Percentiles rank a stretch among this genome's conserved stretches.
Conservation (phyloP, 176 grass and related monocot species). For the Oryza glaberrima region DNA sequence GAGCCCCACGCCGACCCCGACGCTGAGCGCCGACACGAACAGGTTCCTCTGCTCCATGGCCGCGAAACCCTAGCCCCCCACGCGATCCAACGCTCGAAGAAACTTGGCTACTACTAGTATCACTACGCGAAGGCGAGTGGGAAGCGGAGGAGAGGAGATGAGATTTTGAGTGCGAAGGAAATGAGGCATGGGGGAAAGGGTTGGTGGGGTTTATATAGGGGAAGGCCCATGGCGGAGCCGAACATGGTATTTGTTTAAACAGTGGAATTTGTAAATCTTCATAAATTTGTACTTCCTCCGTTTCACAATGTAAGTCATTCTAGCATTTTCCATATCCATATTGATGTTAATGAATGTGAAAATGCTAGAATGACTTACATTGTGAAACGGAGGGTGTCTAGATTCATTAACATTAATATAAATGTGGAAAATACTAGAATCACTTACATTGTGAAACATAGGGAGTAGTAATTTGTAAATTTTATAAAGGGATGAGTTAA, state of each 20-base stretch:
- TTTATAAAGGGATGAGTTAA: too few species aligned
- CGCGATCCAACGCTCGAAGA: too few species aligned
- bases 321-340: too few species aligned
- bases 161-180: neutral
- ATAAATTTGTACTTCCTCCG: neutral
- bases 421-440: too few species aligned
- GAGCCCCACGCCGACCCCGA: constrained; percentile 89
- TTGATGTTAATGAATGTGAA: too few species aligned
- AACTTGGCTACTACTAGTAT: too few species aligned
- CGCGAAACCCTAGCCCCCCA: neutral
- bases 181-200: constrained; percentile 38
- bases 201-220: constrained; percentile 54
- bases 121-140: neutral
- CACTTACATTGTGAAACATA: too few species aligned
- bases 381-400: too few species aligned
- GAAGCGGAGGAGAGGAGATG: too few species aligned
- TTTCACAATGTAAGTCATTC: too few species aligned
- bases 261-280: neutral
- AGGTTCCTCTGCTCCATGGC: constrained; percentile 93
- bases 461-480: neutral
- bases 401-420: too few species aligned
- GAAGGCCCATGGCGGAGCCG: constrained; percentile 20
- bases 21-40: constrained; percentile 77
- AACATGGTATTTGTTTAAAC: constrained; percentile 32
- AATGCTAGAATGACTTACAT: too few species aligned